phyloP scores from a whole-genome alignment of 441 rosid genomes.

The Viola pubescens region DNA sequence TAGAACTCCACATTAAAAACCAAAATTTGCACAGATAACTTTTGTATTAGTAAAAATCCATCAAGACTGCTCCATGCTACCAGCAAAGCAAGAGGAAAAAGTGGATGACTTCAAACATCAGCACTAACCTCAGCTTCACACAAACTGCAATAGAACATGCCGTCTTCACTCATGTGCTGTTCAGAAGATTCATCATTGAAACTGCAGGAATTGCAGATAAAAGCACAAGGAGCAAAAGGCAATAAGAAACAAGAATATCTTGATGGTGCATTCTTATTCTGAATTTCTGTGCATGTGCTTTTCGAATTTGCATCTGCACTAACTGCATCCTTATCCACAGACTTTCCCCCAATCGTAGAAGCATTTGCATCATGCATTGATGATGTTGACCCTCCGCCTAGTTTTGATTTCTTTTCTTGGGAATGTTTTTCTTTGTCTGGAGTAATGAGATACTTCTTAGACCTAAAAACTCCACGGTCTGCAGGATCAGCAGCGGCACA shows the following conservation, averaged over 20 bases:
- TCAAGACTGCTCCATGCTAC: not conserved
- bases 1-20: not conserved
- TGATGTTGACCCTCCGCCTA: conserved; percentile 53
- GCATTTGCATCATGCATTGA: conserved; percentile 40
- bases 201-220: conserved; percentile 47
- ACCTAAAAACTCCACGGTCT: conserved; percentile 79
- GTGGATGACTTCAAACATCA: conserved; percentile 5
- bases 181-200: conserved; percentile 57
- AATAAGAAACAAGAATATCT: conserved; percentile 30
- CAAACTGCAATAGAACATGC: conserved; percentile 94
- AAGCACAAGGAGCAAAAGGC: conserved; percentile 64
- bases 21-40: not conserved
- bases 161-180: conserved; percentile 80
- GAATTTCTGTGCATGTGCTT: conserved; percentile 24
- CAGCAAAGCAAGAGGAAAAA: not conserved
- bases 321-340: conserved; percentile 33
- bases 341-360: conserved; percentile 45
- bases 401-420: conserved; percentile 43
- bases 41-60: not conserved
- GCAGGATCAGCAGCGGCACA: conserved; percentile 97
- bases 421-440: conserved; percentile 42
- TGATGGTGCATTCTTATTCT: conserved; percentile 32
- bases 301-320: conserved; percentile 31
- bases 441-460: conserved; percentile 71
- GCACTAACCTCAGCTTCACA: conserved; percentile 88